Conservation (phyloP, 257 asterid species). For the Ehretia macrophylla region DNA sequence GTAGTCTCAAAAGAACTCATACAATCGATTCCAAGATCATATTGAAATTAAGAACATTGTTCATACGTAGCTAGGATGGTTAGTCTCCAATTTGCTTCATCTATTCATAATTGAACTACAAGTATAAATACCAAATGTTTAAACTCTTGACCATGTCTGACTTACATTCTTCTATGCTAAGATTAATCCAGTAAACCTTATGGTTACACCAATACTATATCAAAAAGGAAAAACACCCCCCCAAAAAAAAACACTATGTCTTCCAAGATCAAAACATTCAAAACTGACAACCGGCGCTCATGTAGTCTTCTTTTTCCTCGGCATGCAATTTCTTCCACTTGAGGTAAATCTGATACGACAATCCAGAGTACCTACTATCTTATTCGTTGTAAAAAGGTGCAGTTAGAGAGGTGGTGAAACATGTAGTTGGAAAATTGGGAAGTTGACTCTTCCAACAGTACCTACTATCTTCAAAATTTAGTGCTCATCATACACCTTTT, state of each 20-base stretch:
- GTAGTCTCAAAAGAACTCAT: too few relatives aligned
- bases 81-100: background rate
- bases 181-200: constrained; percentile 15
- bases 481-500: too few relatives aligned
- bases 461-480: too few relatives aligned
- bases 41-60: background rate
- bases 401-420: too few relatives aligned
- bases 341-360: constrained; percentile 82
- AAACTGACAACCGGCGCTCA: constrained; percentile 23
- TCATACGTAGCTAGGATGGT: background rate
- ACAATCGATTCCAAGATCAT: background rate
- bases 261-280: background rate
- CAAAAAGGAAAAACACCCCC: too few relatives aligned
- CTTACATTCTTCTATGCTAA: constrained; percentile 15
- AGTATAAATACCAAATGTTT: background rate
- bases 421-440: too few relatives aligned
- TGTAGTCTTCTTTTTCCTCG: constrained; percentile 64
- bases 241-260: background rate
- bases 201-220: constrained; percentile 11
- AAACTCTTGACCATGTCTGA: constrained; percentile 2
- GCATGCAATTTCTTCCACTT: constrained; percentile 76
- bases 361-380: too few relatives aligned
- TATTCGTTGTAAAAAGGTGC: too few relatives aligned
- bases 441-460: too few relatives aligned
- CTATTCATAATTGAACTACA: too few relatives aligned